Evolutionary conservation across 2,329 filamentous ascomycete species (phyloP).

Genomic region (Cladosporium sp.): DNA sequence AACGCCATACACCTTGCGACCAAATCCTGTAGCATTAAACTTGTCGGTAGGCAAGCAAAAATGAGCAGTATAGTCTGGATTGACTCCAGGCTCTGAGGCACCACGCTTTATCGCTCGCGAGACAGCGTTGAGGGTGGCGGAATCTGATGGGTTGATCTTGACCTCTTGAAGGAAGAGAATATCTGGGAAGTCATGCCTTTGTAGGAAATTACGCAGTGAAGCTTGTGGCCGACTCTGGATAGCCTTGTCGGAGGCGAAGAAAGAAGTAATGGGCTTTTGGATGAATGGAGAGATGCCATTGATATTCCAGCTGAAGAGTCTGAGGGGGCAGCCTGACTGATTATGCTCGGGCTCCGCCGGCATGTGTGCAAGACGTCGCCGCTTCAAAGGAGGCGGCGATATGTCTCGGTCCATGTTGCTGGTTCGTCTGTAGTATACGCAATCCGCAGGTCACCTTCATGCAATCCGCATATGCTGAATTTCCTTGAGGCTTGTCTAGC

Average conservation of each 20-base stretch:
- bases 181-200: constrained; percentile 46
- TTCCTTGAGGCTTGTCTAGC: background rate
- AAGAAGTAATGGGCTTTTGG: constrained; percentile 43
- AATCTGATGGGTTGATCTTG: constrained; percentile 47
- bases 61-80: constrained; percentile 45
- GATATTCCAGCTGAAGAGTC: constrained; percentile 51
- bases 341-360: background rate
- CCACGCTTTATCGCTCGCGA: constrained; percentile 36
- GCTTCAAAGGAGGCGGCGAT: constrained; percentile 37
- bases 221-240: constrained; percentile 22
- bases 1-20: constrained; percentile 55
- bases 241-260: constrained; percentile 32
- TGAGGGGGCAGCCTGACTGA: constrained; percentile 24
- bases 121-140: constrained; percentile 42
- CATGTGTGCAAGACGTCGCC: constrained; percentile 17
- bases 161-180: constrained; percentile 53
- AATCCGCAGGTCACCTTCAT: too few relatives aligned
- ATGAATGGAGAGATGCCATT: constrained; percentile 50
- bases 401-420: constrained; percentile 22
- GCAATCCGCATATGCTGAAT: background rate
- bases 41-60: constrained; percentile 52
- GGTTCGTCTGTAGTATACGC: background rate
- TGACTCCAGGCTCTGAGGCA: constrained; percentile 19
- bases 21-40: constrained; percentile 52
- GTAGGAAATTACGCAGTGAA: constrained; percentile 46